Evolutionary conservation across 495 filamentous ascomycete genomes (phyloP).

Genomic region (Annulohypoxylon moriforme): DNA sequence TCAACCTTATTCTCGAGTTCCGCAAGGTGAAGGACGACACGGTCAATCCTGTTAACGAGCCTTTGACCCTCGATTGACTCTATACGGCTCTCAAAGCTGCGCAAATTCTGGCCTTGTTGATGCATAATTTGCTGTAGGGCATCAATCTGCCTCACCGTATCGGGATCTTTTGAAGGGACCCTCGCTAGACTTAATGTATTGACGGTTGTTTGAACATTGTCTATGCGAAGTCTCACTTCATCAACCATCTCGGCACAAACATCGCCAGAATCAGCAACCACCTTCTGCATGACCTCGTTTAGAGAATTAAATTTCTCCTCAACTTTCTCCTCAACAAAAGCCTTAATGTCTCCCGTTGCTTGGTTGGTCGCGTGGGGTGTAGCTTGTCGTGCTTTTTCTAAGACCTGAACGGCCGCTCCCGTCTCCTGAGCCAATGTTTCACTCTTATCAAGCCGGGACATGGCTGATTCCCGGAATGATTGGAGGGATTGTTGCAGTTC

Average conservation of each 20-base stretch:
- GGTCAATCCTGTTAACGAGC: slow-evolving; percentile 19
- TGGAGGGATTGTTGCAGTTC: slow-evolving; percentile 7
- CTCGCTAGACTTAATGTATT: not conserved
- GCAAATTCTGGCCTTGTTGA: not conserved
- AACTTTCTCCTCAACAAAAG: slow-evolving; percentile 27
- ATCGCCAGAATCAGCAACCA: slow-evolving; percentile 20
- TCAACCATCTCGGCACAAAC: slow-evolving; percentile 36
- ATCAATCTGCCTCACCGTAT: not conserved
- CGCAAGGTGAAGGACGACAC: slow-evolving; percentile 8
- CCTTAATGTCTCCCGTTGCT: not conserved
- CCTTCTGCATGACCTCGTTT: slow-evolving; percentile 5
- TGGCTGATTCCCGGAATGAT: slow-evolving; percentile 8
- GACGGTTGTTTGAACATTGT: slow-evolving; percentile 3
- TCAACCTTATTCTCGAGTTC: slow-evolving; percentile 14
- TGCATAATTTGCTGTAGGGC: not conserved
- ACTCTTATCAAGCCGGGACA: slow-evolving; percentile 8
- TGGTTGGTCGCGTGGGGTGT: not conserved
- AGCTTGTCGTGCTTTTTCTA: not conserved
- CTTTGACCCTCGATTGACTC: slow-evolving; percentile 20
- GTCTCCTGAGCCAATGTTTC: slow-evolving; percentile 11
- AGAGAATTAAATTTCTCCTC: slow-evolving; percentile 21
- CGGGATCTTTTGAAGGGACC: slow-evolving; percentile 4
- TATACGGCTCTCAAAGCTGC: slow-evolving; percentile 10
- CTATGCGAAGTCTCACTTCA: slow-evolving; percentile 13
- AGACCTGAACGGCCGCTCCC: not conserved